Conservation (phyloP, 1,284 basidiomycete species). For the Phaffia rhodozyma region DNA sequence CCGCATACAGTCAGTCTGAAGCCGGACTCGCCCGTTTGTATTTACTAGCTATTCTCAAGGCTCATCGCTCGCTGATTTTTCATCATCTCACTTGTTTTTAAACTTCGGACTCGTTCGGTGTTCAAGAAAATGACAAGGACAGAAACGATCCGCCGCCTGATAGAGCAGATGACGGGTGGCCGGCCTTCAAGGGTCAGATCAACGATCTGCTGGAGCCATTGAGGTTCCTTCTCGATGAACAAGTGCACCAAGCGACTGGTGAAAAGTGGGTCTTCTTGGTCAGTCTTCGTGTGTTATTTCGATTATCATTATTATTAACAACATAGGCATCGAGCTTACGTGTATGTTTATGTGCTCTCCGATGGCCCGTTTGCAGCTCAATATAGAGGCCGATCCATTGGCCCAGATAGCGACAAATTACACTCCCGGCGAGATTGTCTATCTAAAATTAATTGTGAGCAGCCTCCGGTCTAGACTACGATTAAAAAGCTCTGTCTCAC, state of each 20-base stretch:
- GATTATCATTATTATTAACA: background rate
- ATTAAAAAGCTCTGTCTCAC: constrained; percentile 3
- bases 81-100: background rate
- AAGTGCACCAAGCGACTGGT: background rate
- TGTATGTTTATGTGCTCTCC: background rate
- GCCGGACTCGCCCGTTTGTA: background rate
- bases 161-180: background rate
- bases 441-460: constrained; percentile 64
- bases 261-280: constrained; percentile 11
- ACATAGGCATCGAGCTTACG: background rate
- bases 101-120: background rate
- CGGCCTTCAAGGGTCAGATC: constrained; percentile 1
- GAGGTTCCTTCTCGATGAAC: constrained; percentile 3
- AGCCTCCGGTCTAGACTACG: background rate
- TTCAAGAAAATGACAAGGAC: background rate
- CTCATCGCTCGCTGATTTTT: background rate
- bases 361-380: constrained; percentile 43
- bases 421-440: constrained; percentile 57
- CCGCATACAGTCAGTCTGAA: background rate
- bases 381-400: constrained; percentile 59
- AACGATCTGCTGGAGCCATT: constrained; percentile 7
- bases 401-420: constrained; percentile 75
- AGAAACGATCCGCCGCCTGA: background rate
- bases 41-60: too few species aligned
- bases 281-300: background rate